Base-by-base conservation (phyloP, 192 early-diverging fungal species). In the Coemansia sp. region DNA sequence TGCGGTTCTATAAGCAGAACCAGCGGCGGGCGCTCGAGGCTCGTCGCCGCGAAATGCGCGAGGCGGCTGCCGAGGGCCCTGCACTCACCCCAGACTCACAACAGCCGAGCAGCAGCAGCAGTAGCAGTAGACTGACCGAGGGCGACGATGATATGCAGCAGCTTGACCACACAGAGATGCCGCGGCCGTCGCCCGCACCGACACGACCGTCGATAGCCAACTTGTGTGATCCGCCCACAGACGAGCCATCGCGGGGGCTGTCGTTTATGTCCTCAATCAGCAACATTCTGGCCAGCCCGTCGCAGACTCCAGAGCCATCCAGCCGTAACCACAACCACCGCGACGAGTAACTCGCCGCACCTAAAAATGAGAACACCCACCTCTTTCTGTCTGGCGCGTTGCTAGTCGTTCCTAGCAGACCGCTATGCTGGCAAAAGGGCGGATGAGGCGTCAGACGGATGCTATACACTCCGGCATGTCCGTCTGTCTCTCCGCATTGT, bases 1-100 rank as follows among this genome's bases (percentile, higher is more conserved):
- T 87, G 29, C 84, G 86, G 14, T 87, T 83, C 56, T 82, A 84
- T 60, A 85, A 85, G 53, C 75, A 83, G 66, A 83, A 75, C 63
- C 78, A 81, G 66, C 72, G 78, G 12, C 65, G 78, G 0, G 73
- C 78, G 5, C 60, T 81, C 19, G 78, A 81, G 58, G 69, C 73
- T 15, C 74, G 74, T 37, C 68, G 78, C n/a, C 63, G 73, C 5
- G 78, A 80, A 58, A 49, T 63, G 43, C 66, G 69, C 47, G 72
- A 80, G 43, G 56, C 64, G 4, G 58, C 51, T 2, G 69, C 56
- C 3, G 56, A 39, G 10, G 37, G 37, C 35, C 27, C 56, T n/a
- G 19, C 59, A 2, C 32, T 37, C 43, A 47, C 35, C 8, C 55
- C 41, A 27, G 22, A 32, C n/a, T 49, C 56, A 4, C 53, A 19